Evolutionary conservation across 2,329 filamentous ascomycete genomes (phyloP).

Genomic region (Colletotrichum graminicola): DNA sequence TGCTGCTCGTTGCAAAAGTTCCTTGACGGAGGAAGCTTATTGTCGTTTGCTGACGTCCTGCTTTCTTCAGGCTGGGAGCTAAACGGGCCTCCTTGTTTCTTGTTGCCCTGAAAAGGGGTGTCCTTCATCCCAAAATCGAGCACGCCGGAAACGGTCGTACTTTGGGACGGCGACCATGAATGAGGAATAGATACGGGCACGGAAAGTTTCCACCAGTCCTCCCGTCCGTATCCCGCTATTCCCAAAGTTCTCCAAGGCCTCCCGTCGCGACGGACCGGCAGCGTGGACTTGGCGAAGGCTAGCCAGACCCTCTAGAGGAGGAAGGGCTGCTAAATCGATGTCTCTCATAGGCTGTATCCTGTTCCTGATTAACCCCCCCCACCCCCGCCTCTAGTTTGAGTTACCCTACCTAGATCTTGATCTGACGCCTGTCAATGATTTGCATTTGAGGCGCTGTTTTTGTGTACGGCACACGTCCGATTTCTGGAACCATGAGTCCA

Average conservation of each 20-base stretch:
- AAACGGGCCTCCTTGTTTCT: not conserved
- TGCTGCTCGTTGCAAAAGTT: conserved; percentile 5
- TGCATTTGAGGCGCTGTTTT: not conserved
- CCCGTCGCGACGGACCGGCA: not conserved
- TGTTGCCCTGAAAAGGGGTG: not conserved
- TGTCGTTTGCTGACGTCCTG: not conserved
- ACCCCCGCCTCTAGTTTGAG: not conserved
- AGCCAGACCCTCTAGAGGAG: not conserved
- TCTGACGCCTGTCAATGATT: not conserved
- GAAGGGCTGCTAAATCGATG: no score
- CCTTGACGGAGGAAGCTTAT: not conserved
- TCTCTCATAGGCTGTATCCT: not conserved
- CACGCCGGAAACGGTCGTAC: conserved; percentile 3
- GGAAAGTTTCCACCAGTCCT: not conserved
- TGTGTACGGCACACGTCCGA: not conserved
- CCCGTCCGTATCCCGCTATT: not conserved
- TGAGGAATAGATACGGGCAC: not conserved
- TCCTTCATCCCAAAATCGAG: not conserved
- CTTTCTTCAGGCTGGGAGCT: not conserved
- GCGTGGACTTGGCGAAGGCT: not conserved
- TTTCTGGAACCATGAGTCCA: not conserved
- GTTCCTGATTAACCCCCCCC: no score
- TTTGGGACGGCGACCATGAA: not conserved
- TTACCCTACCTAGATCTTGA: not conserved
- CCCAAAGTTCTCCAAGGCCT: conserved; percentile 2